These are phyloP conservation scores for Coniochaeta sp. DNA, from an alignment of 2,329 filamentous ascomycete species.

Conservation along the genomic window DNA sequence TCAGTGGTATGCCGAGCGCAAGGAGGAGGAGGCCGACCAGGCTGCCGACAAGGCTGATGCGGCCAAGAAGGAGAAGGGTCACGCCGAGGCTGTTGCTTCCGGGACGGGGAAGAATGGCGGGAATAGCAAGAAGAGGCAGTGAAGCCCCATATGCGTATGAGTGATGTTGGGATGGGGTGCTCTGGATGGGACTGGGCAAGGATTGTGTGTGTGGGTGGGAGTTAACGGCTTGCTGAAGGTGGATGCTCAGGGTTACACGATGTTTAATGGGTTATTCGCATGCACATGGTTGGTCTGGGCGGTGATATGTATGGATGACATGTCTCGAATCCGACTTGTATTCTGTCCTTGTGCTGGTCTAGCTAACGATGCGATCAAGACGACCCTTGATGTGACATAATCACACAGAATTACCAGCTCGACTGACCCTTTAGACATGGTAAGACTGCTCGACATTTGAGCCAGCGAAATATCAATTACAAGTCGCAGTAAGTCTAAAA, in stretches of 20 bases:
- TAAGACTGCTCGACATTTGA: too few species aligned
- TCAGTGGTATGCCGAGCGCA: conserved; percentile 97
- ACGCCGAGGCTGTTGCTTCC: not conserved
- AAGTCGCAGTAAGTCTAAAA: not conserved
- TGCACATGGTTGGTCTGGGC: not conserved
- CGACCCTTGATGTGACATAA: not conserved
- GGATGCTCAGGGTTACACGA: not conserved
- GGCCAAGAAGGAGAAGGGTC: conserved; percentile 8
- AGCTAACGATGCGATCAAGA: not conserved
- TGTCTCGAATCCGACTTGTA: not conserved
- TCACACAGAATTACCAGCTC: not conserved
- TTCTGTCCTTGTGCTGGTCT: not conserved
- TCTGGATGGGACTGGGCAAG: not conserved
- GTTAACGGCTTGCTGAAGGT: not conserved
- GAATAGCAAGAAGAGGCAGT: conserved; percentile 16
- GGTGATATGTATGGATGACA: not conserved
- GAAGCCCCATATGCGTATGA: not conserved
- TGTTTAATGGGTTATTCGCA: not conserved
- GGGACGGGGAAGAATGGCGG: conserved; percentile 1
- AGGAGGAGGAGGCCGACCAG: conserved; percentile 74
- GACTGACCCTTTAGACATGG: too few species aligned
- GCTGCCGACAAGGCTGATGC: conserved; percentile 25
- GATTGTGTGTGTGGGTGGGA: not conserved
- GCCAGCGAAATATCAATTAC: not conserved
- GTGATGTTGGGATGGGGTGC: not conserved